Evolutionary conservation across 208 protist species (phyloP).

Genomic region (Ichthyophonus hoferi): DNA sequence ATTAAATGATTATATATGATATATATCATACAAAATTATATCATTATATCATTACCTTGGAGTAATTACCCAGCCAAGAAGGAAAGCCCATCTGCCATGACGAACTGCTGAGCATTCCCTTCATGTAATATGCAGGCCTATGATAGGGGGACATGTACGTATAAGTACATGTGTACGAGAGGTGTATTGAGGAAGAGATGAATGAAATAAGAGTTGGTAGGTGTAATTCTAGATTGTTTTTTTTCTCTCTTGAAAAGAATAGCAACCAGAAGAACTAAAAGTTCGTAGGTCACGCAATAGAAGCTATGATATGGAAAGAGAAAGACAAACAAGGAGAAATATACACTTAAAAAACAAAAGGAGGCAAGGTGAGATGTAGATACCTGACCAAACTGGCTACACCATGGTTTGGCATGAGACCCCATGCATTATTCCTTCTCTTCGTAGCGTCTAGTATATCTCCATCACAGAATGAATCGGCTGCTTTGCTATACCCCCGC

Average conservation of each 20-base stretch:
- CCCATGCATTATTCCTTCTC: constrained; percentile 15
- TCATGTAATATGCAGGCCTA: neutral
- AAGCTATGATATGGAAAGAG: too few relatives aligned
- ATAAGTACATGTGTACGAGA: too few relatives aligned
- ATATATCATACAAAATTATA: too few relatives aligned
- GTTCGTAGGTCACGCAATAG: too few relatives aligned
- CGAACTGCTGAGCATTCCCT: neutral
- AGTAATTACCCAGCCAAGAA: constrained; percentile 19
- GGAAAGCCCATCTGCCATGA: constrained; percentile 18
- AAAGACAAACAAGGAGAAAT: neutral
- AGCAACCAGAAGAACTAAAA: too few relatives aligned
- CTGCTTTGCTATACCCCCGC: neutral
- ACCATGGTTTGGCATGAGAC: constrained; percentile 16
- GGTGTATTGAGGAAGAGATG: too few relatives aligned
- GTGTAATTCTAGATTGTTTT: too few relatives aligned
- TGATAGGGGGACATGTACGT: too few relatives aligned
- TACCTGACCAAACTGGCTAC: neutral
- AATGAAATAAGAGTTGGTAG: too few relatives aligned
- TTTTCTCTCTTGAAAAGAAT: too few relatives aligned
- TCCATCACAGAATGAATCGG: constrained; percentile 2
- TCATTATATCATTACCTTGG: neutral
- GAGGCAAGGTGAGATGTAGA: neutral
- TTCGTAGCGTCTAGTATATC: constrained; percentile 7
- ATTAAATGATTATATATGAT: too few relatives aligned
- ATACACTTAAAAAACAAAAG: neutral